Conservation (phyloP, 1,284 basidiomycete species). For the Heterobasidion occidentale region DNA sequence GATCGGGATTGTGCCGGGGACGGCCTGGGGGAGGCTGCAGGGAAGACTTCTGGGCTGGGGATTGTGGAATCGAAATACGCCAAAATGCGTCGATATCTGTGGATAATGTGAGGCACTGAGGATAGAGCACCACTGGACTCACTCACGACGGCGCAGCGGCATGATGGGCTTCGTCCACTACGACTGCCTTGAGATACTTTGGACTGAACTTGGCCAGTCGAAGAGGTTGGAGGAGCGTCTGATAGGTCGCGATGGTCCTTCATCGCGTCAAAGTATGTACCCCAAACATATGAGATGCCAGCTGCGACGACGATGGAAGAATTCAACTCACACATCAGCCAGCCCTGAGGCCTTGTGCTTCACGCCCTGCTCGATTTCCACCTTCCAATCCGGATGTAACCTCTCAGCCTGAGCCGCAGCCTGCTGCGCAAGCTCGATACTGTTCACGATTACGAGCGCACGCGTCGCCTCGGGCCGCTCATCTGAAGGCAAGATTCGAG, state of each 20-base stretch:
- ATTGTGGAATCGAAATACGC: conserved; percentile 67
- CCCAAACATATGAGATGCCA: conserved; percentile 3
- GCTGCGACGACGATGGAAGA: background rate
- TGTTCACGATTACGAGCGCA: conserved; percentile 82
- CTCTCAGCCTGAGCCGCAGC: conserved; percentile 68
- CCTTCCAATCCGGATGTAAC: conserved; percentile 66
- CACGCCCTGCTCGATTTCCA: conserved; percentile 89
- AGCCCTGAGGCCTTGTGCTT: conserved; percentile 70
- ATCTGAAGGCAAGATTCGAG: conserved; percentile 41
- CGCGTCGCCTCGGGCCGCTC: conserved; percentile 38
- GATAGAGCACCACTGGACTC: background rate
- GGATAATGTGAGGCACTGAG: conserved; percentile 1
- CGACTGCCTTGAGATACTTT: conserved; percentile 65
- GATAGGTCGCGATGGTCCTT: conserved; percentile 90
- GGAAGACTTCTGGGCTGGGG: conserved; percentile 36
- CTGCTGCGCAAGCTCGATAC: conserved; percentile 83
- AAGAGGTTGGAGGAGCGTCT: conserved; percentile 66
- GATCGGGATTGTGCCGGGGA: conserved; percentile 64
- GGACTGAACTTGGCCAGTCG: conserved; percentile 82
- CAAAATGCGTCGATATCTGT: conserved; percentile 72
- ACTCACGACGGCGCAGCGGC: conserved; percentile 83
- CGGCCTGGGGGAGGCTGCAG: conserved; percentile 15
- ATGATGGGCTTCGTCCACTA: conserved; percentile 95
- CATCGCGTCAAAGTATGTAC: background rate
- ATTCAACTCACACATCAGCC: conserved; percentile 72